phyloP scores from a whole-genome alignment of 768 basidiomycete genomes.

The Collybiopsis luxurians region DNA sequence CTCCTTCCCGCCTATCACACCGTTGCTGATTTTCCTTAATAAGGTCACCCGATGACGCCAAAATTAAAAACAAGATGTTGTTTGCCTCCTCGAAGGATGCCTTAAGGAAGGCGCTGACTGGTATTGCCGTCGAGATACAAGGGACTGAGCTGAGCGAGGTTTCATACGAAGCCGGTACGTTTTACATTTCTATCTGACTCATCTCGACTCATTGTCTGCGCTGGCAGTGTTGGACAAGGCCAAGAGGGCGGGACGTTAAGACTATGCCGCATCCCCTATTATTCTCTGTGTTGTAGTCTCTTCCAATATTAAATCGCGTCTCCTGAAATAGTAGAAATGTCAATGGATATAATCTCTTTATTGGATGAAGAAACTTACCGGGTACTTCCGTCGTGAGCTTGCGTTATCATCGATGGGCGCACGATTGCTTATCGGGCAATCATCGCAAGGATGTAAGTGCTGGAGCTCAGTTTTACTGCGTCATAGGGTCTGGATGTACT shows the following conservation, averaged over 20 bases:
- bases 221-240: conserved; percentile 31
- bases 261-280: conserved; percentile 4
- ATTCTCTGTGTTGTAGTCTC: background rate
- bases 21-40: conserved; percentile 24
- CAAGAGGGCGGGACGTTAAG: conserved; percentile 23
- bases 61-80: conserved; percentile 92
- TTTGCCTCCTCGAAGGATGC: conserved; percentile 86
- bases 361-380: background rate
- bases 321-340: conserved; percentile 3
- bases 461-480: too few relatives aligned
- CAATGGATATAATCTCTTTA: background rate
- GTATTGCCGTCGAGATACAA: conserved; percentile 81
- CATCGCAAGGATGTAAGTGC: background rate
- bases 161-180: conserved; percentile 64
- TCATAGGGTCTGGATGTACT: too few relatives aligned
- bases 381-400: background rate
- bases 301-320: background rate
- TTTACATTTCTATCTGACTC: background rate
- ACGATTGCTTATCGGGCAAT: background rate
- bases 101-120: conserved; percentile 68
- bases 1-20: background rate
- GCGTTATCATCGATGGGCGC: background rate
- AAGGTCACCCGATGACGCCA: conserved; percentile 86
- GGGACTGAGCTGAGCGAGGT: conserved; percentile 79
- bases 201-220: background rate